Base-by-base conservation (phyloP, 2,329 filamentous ascomycete genomes). In the Scedosporium minutisporum region DNA sequence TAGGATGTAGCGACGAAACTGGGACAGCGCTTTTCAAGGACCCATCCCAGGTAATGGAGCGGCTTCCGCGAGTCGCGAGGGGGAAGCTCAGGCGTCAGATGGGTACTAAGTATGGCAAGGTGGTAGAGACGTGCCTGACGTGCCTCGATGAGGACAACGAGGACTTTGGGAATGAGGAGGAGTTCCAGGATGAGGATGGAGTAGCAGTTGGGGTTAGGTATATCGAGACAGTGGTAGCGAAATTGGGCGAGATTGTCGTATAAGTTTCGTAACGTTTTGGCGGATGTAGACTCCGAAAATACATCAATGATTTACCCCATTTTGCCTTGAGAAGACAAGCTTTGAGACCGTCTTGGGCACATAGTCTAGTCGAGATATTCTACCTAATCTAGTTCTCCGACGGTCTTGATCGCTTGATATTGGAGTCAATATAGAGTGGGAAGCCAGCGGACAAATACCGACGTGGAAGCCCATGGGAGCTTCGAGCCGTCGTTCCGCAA, bases 121-220 rank as follows among this genome's bases (percentile, higher is more conserved):
- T 78, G 3, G 77, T 79, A 5, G 76, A 76, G 63, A 71, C 71
- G 64, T 79, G 77, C 63, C 67, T 79, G 18, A 66, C 71, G 0
- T 74, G 71, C 60, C 60, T 75, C 10, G 74, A 75, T 60, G 33
- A 63, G 3, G 68, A 65, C 3, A 72, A 72, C 41, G 62, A 62
- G 1, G 69, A 70, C 6, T 72, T 75, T 63, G 69, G 65, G 1
- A 69, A 70, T 58, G 66, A 67, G 48, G 51, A 64, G 9, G 67
- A 71, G 12, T 68, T 73, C 42, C 46, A 68, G 27, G 71, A 74
- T 62, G 69, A 70, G 25, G 70, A 73, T 65, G 72, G 70, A 0
- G 66, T 73, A 7, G 21, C 68, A 2, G 65, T 74, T 1, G 72
- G 67, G 0, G 69, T 71, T 2, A 63, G 66, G 5, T 73, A 69